A percentile compares a stretch with the other conserved stretches of the same genome.
Evolutionary conservation across 306 rosid species (phyloP).

Genomic region (Mimosa pudica): DNA sequence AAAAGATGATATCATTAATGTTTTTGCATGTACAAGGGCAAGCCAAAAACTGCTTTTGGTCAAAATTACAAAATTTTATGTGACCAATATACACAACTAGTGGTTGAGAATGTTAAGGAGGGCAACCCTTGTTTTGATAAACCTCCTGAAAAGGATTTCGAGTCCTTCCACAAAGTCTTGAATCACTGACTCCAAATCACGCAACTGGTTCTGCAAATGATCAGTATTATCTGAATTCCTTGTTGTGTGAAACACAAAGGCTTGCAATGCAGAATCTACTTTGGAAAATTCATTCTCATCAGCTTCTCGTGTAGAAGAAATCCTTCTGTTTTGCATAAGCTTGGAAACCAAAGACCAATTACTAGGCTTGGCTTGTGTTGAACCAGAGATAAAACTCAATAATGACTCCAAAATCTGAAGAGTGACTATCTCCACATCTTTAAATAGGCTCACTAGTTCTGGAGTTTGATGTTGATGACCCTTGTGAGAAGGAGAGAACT

Average conservation of each 20-base stretch:
- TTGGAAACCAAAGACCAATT: slow-evolving; percentile 25
- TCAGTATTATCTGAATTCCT: background rate
- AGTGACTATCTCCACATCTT: slow-evolving; percentile 22
- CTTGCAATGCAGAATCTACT: background rate
- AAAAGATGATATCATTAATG: background rate
- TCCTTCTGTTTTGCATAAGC: slow-evolving; percentile 13
- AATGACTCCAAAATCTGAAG: background rate
- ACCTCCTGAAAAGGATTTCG: background rate
- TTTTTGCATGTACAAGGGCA: slow-evolving; percentile 3
- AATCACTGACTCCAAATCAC: background rate
- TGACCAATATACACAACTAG: background rate
- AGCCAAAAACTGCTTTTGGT: background rate
- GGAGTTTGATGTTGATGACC: background rate
- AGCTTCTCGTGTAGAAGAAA: slow-evolving; percentile 13
- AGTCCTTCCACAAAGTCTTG: slow-evolving; percentile 11
- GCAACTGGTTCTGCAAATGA: slow-evolving; percentile 13
- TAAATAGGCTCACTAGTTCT: background rate
- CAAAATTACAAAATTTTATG: background rate
- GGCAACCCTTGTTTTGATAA: slow-evolving; percentile 16
- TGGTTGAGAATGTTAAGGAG: slow-evolving; percentile 13
- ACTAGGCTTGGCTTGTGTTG: slow-evolving; percentile 5
- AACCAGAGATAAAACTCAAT: background rate
- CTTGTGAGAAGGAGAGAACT: background rate
- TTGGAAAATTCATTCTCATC: slow-evolving; percentile 2
- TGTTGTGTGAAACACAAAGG: background rate